These are phyloP conservation scores for Tolypocladium endophyticum DNA, from an alignment of 2,329 filamentous ascomycete species.

Conservation along the genomic window DNA sequence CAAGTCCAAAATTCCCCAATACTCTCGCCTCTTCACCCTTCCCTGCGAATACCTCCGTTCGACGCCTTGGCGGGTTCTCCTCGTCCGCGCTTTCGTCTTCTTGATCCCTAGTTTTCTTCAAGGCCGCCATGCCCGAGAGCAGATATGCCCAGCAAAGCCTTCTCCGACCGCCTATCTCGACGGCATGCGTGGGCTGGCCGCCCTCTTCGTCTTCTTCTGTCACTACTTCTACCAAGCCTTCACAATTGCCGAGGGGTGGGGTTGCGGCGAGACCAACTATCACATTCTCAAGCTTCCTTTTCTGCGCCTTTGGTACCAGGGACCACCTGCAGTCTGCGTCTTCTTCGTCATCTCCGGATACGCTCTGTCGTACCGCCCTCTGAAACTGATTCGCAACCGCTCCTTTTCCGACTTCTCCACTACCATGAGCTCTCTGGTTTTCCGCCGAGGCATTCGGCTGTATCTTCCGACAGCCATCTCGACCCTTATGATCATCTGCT, in stretches of 20 bases:
- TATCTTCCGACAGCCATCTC: conserved; percentile 41
- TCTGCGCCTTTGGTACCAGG: conserved; percentile 42
- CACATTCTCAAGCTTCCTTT: conserved; percentile 41
- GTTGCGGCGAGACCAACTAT: conserved; percentile 31
- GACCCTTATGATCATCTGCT: conserved; percentile 33
- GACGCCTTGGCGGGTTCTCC: conserved; percentile 24
- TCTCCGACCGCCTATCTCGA: conserved; percentile 47
- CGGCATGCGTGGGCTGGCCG: conserved; percentile 45
- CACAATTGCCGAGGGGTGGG: conserved; percentile 39
- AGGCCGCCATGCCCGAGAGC: conserved; percentile 28
- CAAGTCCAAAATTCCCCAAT: conserved; percentile 8
- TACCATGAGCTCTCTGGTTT: conserved; percentile 38
- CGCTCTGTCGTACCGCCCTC: conserved; percentile 42
- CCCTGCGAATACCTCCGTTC: conserved; percentile 17
- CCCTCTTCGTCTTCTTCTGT: conserved; percentile 45
- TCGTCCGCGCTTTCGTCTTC: conserved; percentile 30
- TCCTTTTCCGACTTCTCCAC: conserved; percentile 27
- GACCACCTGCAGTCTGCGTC: conserved; percentile 45
- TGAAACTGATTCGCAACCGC: conserved; percentile 33
- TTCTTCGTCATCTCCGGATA: conserved; percentile 56
- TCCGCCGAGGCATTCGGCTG: conserved; percentile 40
- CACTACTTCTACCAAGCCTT: conserved; percentile 45
- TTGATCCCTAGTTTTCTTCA: conserved; percentile 44
- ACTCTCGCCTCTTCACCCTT: conserved; percentile 14
- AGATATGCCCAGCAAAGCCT: conserved; percentile 28